Base-by-base conservation (phyloP, 2,329 filamentous ascomycete genomes). In the Neopestalotiopsis sp. region DNA sequence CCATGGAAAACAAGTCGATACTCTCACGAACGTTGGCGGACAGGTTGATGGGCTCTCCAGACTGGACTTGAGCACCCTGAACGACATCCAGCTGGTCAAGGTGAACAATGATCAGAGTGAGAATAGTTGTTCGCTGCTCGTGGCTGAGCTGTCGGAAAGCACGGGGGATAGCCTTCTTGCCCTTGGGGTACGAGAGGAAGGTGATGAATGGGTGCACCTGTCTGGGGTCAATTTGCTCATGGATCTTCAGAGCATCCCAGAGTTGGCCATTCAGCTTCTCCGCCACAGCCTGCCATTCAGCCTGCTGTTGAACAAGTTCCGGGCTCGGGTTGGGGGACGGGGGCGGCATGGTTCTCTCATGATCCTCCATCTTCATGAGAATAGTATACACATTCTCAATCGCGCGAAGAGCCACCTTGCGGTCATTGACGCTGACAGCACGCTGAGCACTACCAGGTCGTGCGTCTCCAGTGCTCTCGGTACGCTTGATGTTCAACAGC, bases 21-120 rank as follows among this genome's bases (percentile, higher is more conserved):
- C 95, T 95, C 81, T 98, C 95, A 61, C 95, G 93, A 77, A 95
- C 91, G 32, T 90, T 88, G 2, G 91, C 86, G 70, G 94, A 90
- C n/a, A 94, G 86, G 28, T 81, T 82, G 63, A 92, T 89, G 1
- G 87, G 85, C 76, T 97, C 92, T 17, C 92, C 92, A 9, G 90
- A 88, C 10, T 87, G 88, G 62, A 95, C 90, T 73, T 94, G 90
- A 1, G 93, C 95, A 67, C 92, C 89, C 68, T 92, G 90, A 69
- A 98, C 92, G 64, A 99, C 95, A 75, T 98, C 94, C 56, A 99
- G 87, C 73, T 93, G 90, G 79, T 98, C 96, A 40, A 99, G 90
- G 75, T 98, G 94, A 65, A 98, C 91, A 69, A 97, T 90, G 73
- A 99, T 95, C 88, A 99, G 95, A 5, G 96, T 99, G 71, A 99